Conservation (phyloP, 164 flowering plant genomes). For the Kalanchoe fedtschenkoi region DNA sequence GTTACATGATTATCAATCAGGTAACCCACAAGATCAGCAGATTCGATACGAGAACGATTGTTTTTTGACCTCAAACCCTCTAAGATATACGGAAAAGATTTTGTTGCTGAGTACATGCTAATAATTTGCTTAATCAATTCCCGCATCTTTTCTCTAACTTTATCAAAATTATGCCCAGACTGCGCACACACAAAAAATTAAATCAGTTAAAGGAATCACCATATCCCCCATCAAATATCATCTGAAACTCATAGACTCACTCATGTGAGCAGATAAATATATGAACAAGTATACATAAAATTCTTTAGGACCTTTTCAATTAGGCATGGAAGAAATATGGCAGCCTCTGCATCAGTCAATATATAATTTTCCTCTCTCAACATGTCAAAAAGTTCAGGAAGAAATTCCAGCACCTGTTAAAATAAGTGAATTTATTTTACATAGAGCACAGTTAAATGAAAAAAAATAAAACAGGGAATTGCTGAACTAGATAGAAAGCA, state of each 20-base stretch:
- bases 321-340: conserved; percentile 92
- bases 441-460: neutral
- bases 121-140: conserved; percentile 74
- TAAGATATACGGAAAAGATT: conserved; percentile 68
- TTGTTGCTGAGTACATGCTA: conserved; percentile 56
- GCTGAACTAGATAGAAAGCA: neutral
- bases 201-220: neutral
- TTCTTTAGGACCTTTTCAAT: conserved; percentile 67
- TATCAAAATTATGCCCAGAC: conserved; percentile 97
- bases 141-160: conserved; percentile 86
- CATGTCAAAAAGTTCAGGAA: conserved; percentile 71
- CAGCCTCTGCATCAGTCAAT: conserved; percentile 89
- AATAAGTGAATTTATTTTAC: neutral
- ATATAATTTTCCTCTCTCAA: conserved; percentile 62
- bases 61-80: conserved; percentile 96
- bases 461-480: neutral
- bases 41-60: conserved; percentile 85
- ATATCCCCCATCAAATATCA: neutral
- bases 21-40: conserved; percentile 78
- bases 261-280: neutral
- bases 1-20: conserved; percentile 70
- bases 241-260: neutral
- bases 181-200: conserved; percentile 27
- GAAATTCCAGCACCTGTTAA: conserved; percentile 84
- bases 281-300: neutral